These are phyloP conservation scores for Tuber aestivum DNA, from an alignment of 495 filamentous ascomycete species.

Conservation along the genomic window DNA sequence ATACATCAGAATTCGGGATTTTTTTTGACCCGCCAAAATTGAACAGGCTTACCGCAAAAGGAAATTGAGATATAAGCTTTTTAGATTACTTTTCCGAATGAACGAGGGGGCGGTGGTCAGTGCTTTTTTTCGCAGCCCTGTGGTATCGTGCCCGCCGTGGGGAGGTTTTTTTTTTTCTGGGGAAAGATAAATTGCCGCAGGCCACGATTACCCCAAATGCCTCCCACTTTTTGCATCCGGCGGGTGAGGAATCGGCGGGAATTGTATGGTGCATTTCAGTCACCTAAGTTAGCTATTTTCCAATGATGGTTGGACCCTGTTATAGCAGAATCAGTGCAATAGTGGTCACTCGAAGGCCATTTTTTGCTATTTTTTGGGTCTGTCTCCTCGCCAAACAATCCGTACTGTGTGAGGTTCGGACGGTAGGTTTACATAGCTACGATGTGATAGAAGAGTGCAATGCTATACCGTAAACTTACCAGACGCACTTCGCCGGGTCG, in stretches of 20 bases:
- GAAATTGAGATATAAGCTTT: not conserved
- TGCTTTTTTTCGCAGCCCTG: not conserved
- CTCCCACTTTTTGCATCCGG: not conserved
- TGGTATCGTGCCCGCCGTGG: no score
- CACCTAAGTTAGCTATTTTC: not conserved
- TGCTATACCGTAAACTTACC: no score
- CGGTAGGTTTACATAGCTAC: no score
- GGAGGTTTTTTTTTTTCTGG: not conserved
- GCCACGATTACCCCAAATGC: not conserved
- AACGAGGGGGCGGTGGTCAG: not conserved
- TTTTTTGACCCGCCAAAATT: not conserved
- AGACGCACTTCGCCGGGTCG: no score
- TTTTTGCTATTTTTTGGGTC: not conserved
- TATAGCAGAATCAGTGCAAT: not conserved
- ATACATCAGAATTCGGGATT: not conserved
- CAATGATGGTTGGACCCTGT: not conserved
- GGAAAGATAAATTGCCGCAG: not conserved
- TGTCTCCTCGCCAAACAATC: not conserved
- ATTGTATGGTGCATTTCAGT: not conserved
- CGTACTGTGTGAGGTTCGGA: no score
- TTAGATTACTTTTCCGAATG: not conserved
- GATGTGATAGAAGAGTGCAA: no score
- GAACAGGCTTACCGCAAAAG: not conserved
- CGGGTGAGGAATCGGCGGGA: not conserved
- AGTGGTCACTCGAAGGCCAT: not conserved